These are phyloP conservation scores for Prunus campanulata DNA, from an alignment of 306 rosid genomes.

Conservation along the genomic window DNA sequence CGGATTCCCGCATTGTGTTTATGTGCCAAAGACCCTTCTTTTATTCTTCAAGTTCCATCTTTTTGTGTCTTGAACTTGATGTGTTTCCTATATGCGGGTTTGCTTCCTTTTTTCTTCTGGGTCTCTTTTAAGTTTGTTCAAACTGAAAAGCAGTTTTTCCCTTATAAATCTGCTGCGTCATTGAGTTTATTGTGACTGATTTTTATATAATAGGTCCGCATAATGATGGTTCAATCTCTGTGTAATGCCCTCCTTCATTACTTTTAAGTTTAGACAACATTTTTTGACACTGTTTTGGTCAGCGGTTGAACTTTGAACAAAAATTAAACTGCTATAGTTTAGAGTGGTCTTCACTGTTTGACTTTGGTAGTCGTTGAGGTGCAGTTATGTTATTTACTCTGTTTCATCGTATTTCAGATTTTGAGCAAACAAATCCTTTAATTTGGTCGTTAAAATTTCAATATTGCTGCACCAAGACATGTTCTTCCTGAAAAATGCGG, in stretches of 20 bases:
- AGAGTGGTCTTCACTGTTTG: neutral
- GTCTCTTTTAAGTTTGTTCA: neutral
- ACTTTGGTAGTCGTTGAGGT: neutral
- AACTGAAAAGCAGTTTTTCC: neutral
- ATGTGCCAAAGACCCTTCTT: neutral
- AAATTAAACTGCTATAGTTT: neutral
- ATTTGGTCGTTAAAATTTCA: neutral
- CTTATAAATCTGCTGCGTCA: neutral
- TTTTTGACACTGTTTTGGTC: neutral
- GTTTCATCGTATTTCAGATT: neutral
- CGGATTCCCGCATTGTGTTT: neutral
- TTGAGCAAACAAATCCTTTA: neutral
- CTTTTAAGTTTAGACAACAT: neutral
- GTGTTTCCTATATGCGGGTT: constrained; percentile 9
- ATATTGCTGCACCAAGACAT: neutral
- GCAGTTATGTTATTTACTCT: neutral
- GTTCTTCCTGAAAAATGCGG: neutral
- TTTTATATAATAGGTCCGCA: neutral
- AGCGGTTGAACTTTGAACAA: neutral
- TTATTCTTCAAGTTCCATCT: constrained; percentile 7
- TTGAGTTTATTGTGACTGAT: neutral
- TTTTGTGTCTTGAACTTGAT: neutral
- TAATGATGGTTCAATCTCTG: constrained; percentile 1
- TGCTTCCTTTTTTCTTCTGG: neutral
- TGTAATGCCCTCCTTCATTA: neutral